Base-by-base conservation (phyloP, 2,329 filamentous ascomycete species). In the Elsinoe perseae region DNA sequence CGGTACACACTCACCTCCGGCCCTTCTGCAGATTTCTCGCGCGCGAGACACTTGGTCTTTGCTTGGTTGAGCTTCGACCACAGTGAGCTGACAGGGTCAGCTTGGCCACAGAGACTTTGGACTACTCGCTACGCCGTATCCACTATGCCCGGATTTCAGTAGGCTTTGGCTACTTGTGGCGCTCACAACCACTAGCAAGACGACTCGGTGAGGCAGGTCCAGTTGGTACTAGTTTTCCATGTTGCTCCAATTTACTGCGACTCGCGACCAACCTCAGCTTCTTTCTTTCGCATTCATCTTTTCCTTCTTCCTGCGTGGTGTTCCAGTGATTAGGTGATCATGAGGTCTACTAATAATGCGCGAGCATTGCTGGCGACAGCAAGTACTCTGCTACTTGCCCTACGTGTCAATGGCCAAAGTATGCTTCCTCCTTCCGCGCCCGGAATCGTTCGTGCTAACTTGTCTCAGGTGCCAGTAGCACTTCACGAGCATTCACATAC, bases 231-330 rank as follows among this genome's bases (percentile, higher is more conserved):
- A 10, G 38, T 50, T 9, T 2, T 12, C 25, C 25, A 32, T 50
- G 44, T 50, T 30, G 25, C 28, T 50, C 44, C 32, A 30, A 50
- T 34, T 52, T 36, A 28, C 48, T 38, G 14, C 27, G 46, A 32
- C 27, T 32, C 27, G 25, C 46, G 28, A 7, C 16, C 32, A 18
- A n/a, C 28, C 25, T 36, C 48, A 18, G 30, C 18, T 18, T 52
- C 16, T 9, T 21, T 34, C 21, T 36, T 28, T 52, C 28, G 32
- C 32, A 36, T 36, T 38, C 30, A 28, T 34, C 16, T 10, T 38
- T 34, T 50, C 40, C 23, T 50, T 32, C 25, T 50, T 18, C 32
- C 25, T 50, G n/a, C 32, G n/a, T 16, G 25, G 14, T 20, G 44
- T 10, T n/a, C 21, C 25, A 27, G 25, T 27, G 44, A 32, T 30